Conservation (phyloP, 768 basidiomycete species). For the Psilocybe azurescens region DNA sequence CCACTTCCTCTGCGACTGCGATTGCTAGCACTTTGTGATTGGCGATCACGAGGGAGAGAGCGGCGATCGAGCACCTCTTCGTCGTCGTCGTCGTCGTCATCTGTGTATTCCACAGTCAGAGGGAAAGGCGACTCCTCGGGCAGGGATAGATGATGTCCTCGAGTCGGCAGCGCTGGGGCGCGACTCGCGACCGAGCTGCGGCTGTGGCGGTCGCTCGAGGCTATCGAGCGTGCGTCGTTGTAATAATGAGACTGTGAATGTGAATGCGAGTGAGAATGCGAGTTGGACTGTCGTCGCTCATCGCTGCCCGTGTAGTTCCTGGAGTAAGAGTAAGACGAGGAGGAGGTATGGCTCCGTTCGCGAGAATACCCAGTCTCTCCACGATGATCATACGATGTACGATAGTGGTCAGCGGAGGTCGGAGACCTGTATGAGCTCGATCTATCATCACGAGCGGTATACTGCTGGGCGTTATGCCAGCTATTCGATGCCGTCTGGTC, state of each 20-base stretch:
- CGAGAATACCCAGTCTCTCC: not conserved
- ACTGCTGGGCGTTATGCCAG: not conserved
- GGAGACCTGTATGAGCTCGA: not conserved
- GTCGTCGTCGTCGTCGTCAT: not conserved
- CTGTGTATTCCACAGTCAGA: constrained; percentile 6
- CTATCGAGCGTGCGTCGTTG: not conserved
- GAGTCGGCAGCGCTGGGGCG: not conserved
- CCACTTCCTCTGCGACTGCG: not conserved
- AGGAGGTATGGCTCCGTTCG: not conserved
- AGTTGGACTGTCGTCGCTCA: not conserved
- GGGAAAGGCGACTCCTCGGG: constrained; percentile 16
- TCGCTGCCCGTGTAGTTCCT: not conserved
- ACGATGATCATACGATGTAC: not conserved
- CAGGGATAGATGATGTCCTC: constrained; percentile 6
- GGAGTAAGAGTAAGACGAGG: not conserved
- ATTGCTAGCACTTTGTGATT: not conserved
- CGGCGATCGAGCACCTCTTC: not conserved
- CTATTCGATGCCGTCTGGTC: not conserved
- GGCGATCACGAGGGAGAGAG: too few species aligned
- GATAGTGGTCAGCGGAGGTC: not conserved
- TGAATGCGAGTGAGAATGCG: not conserved
- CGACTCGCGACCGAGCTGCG: not conserved
- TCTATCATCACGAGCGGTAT: not conserved
- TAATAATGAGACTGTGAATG: not conserved
- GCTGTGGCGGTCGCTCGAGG: not conserved